phyloP scores from a whole-genome alignment of 2,329 filamentous ascomycete genomes.

The Microdochium trichocladiopsis region DNA sequence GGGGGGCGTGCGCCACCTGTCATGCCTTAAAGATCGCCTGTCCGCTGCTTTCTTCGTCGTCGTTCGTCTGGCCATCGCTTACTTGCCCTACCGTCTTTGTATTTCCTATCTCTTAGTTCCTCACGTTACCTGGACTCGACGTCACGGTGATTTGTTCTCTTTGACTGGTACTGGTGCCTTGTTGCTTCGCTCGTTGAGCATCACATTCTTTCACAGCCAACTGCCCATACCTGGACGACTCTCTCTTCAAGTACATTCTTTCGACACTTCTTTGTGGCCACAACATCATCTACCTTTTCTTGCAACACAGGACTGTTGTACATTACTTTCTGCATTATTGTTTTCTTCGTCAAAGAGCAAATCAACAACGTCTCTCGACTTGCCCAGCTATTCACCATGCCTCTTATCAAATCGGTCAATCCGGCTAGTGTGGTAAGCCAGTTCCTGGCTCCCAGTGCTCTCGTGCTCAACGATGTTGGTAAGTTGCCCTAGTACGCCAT shows the following conservation, averaged over 20 bases:
- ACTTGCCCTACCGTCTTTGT: background rate
- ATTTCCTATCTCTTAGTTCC: background rate
- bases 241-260: background rate
- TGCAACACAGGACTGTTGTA: background rate
- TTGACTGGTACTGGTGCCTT: background rate
- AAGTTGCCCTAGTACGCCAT: constrained; percentile 20
- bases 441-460: background rate
- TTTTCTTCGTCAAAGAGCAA: background rate
- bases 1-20: background rate
- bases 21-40: background rate
- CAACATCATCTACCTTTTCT: background rate
- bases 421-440: background rate
- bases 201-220: background rate
- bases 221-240: background rate
- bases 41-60: background rate
- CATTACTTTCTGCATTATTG: background rate
- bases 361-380: background rate
- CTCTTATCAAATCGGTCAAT: background rate
- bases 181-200: background rate
- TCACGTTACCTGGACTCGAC: background rate
- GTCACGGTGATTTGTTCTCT: background rate
- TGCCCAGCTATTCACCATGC: background rate
- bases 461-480: constrained; percentile 11
- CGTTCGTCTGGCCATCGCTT: background rate
- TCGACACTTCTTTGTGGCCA: no score